Evolutionary conservation across 257 asterid genomes (phyloP).

Genomic region (Solanum sitiens): DNA sequence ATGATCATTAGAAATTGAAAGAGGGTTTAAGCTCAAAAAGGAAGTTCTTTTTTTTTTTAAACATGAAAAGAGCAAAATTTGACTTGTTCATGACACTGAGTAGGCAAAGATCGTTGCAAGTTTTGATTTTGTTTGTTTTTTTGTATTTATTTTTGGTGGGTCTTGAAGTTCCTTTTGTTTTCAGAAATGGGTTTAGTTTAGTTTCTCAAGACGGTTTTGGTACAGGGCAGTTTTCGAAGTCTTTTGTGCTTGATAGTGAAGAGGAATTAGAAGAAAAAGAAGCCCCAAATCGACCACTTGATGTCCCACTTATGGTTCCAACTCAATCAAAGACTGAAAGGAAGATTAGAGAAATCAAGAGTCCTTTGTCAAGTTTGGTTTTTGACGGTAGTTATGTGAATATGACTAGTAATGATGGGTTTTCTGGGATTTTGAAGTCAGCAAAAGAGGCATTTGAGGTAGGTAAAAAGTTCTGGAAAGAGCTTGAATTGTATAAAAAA

Average conservation of each 20-base stretch:
- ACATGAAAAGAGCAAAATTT: conserved; percentile 56
- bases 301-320: conserved; percentile 19
- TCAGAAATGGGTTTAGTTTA: conserved; percentile 33
- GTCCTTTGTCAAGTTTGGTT: conserved; percentile 39
- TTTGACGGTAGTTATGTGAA: conserved; percentile 41
- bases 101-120: conserved; percentile 52
- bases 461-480: conserved; percentile 52
- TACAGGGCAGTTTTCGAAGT: conserved; percentile 42
- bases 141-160: conserved; percentile 51
- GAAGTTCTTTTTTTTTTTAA: not conserved
- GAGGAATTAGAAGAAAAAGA: conserved; percentile 48
- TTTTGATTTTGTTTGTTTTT: conserved; percentile 41
- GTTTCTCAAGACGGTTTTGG: conserved; percentile 31
- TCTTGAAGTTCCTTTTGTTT: conserved; percentile 73
- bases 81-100: conserved; percentile 47
- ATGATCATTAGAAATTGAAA: conserved; percentile 7
- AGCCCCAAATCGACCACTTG: conserved; percentile 60
- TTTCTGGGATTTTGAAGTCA: conserved; percentile 30
- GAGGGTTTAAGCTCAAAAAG: not conserved
- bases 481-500: conserved; percentile 31
- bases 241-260: conserved; percentile 58
- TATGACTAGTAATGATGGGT: conserved; percentile 25
- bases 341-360: conserved; percentile 4
- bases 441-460: conserved; percentile 49
- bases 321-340: conserved; percentile 30